Evolutionary conservation across 768 basidiomycete species (phyloP).

Genomic region (Suillus placidus): DNA sequence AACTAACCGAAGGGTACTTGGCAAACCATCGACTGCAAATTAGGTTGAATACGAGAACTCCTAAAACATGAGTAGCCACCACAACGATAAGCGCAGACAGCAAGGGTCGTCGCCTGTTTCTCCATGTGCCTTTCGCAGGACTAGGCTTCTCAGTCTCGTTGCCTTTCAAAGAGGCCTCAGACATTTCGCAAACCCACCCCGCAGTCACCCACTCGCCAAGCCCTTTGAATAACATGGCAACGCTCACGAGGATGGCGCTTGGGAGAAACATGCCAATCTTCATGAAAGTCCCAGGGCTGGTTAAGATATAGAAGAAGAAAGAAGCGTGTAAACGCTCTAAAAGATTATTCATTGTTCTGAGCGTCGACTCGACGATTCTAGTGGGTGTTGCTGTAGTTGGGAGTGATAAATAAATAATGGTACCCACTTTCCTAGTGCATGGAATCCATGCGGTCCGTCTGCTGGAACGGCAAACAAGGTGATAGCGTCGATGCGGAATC

Average conservation of each 20-base stretch:
- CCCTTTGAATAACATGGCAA: constrained; percentile 85
- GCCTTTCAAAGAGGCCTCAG: constrained; percentile 7
- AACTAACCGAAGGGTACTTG: constrained; percentile 43
- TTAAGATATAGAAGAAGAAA: constrained; percentile 89
- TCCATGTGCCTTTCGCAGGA: constrained; percentile 40
- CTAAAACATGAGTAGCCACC: constrained; percentile 56
- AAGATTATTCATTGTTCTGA: constrained; percentile 91
- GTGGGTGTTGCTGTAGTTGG: constrained; percentile 2
- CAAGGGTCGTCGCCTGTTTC: constrained; percentile 54
- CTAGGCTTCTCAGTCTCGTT: constrained; percentile 16
- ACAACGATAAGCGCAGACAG: constrained; percentile 56
- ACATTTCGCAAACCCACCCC: constrained; percentile 48
- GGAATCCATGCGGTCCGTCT: constrained; percentile 91
- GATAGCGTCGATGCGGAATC: constrained; percentile 93
- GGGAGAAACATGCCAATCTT: constrained; percentile 93
- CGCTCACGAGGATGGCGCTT: constrained; percentile 80
- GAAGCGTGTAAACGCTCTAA: constrained; percentile 96
- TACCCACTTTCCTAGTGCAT: constrained; percentile 83
- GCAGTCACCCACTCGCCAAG: constrained; percentile 71
- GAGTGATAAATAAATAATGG: neutral
- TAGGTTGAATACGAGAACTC: constrained; percentile 51
- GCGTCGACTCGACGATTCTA: constrained; percentile 83
- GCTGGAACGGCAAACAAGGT: constrained; percentile 90
- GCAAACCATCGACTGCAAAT: constrained; percentile 51
- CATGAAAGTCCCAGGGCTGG: constrained; percentile 64